phyloP scores from a whole-genome alignment of 108 stramenopile genomes.

The Discostella stelligeroides region DNA sequence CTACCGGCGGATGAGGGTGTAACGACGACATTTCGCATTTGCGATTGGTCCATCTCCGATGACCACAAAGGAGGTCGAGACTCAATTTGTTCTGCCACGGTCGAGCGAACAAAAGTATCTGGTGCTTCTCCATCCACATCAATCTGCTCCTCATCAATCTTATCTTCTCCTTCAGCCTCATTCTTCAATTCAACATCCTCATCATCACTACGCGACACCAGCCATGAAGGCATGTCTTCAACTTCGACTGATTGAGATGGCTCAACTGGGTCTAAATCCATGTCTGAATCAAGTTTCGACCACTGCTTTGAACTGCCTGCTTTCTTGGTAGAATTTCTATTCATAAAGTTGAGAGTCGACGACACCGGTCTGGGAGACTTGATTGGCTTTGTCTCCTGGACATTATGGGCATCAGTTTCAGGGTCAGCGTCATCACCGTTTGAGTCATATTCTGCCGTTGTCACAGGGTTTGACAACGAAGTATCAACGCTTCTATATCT shows the following conservation, averaged over 20 bases:
- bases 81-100: neutral
- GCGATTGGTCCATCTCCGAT: conserved; percentile 3
- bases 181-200: conserved; percentile 14
- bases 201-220: conserved; percentile 1
- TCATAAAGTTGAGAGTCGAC: conserved; percentile 26
- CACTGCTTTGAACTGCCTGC: conserved; percentile 12
- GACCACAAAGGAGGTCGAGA: neutral
- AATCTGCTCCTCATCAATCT: neutral
- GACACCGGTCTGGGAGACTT: conserved; percentile 11
- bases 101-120: no score
- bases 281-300: conserved; percentile 38
- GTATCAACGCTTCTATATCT: conserved; percentile 19
- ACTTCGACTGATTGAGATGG: conserved; percentile 13
- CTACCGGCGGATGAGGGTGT: neutral
- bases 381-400: conserved; percentile 11
- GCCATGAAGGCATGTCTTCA: conserved; percentile 17
- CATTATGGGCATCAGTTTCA: conserved; percentile 1
- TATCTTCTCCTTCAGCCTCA: conserved; percentile 9
- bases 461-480: neutral
- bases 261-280: conserved; percentile 19
- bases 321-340: conserved; percentile 15
- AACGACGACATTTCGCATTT: neutral
- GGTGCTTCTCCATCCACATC: neutral
- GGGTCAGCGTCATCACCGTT: conserved; percentile 8
- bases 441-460: conserved; percentile 3